These are phyloP conservation scores for Chlamydomonas sp. DNA, from an alignment of 139 green algal genomes.

Conservation along the genomic window DNA sequence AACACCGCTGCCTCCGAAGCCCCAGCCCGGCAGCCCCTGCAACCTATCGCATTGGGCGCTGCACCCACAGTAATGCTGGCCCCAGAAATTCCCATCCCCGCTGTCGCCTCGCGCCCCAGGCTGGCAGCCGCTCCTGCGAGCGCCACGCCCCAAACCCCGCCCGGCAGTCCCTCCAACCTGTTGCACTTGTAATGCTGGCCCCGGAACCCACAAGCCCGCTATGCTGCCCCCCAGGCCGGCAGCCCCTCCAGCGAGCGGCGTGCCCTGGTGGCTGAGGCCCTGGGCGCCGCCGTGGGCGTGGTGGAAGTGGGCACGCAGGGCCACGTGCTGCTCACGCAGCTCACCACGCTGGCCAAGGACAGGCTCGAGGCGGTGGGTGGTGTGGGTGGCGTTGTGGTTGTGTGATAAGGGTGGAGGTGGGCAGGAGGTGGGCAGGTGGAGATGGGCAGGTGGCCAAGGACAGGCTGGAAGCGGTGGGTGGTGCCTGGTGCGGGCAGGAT, in stretches of 20 bases:
- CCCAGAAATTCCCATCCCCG: background rate
- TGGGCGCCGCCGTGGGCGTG: conserved; percentile 11
- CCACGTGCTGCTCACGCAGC: conserved; percentile 45
- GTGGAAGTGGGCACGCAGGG: conserved; percentile 38
- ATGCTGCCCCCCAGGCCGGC: conserved; percentile 13
- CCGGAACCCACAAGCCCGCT: background rate
- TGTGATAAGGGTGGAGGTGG: background rate
- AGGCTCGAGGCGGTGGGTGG: conserved; percentile 35
- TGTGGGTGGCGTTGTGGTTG: background rate
- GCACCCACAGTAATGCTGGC: background rate
- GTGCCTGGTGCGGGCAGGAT: background rate
- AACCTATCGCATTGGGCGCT: too few species aligned
- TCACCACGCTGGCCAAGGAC: conserved; percentile 46
- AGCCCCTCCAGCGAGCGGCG: conserved; percentile 43
- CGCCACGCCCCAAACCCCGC: background rate
- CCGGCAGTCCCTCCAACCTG: background rate
- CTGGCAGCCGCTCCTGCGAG: background rate
- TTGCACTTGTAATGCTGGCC: background rate
- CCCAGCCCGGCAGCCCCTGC: too few species aligned
- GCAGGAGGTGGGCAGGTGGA: background rate
- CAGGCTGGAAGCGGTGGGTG: background rate
- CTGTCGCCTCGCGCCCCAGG: background rate
- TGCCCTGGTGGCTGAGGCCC: conserved; percentile 41
- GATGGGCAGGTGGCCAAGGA: background rate
- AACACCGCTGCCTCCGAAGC: too few species aligned